Conservation (phyloP, 2,329 filamentous ascomycete species). For the Trichophaea hybrida region DNA sequence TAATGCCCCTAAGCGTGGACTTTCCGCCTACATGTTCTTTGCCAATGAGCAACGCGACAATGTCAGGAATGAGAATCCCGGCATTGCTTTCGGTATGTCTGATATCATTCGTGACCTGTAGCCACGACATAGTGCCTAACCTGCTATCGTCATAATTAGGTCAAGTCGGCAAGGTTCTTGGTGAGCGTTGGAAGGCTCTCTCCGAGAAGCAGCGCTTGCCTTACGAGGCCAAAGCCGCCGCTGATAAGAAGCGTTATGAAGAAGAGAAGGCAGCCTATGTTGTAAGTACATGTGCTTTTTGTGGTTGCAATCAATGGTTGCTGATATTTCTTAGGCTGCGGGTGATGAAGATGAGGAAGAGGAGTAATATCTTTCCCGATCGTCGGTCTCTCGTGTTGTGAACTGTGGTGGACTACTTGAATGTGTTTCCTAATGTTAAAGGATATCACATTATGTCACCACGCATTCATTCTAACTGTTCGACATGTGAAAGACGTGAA, state of each 20-base stretch:
- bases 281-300: slow-evolving; percentile 40
- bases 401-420: neutral
- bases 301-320: neutral
- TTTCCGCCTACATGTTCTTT: slow-evolving; percentile 99
- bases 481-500: slow-evolving; percentile 1
- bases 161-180: slow-evolving; percentile 94
- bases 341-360: slow-evolving; percentile 27
- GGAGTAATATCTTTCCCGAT: slow-evolving; percentile 16
- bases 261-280: slow-evolving; percentile 93
- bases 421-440: neutral
- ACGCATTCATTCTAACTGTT: neutral
- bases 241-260: slow-evolving; percentile 98
- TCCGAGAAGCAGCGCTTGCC: slow-evolving; percentile 83
- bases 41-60: slow-evolving; percentile 98
- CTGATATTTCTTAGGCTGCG: slow-evolving; percentile 17
- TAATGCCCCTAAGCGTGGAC: slow-evolving; percentile 97
- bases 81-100: slow-evolving; percentile 76
- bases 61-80: slow-evolving; percentile 95
- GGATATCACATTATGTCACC: neutral
- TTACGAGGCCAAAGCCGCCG: slow-evolving; percentile 90
- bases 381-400: neutral
- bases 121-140: neutral
- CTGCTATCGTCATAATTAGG: slow-evolving; percentile 36
- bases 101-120: neutral
- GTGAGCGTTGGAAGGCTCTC: slow-evolving; percentile 96